Base-by-base conservation (phyloP, 805 yeast genomes). In the Alloascoidea hylecoeti region DNA sequence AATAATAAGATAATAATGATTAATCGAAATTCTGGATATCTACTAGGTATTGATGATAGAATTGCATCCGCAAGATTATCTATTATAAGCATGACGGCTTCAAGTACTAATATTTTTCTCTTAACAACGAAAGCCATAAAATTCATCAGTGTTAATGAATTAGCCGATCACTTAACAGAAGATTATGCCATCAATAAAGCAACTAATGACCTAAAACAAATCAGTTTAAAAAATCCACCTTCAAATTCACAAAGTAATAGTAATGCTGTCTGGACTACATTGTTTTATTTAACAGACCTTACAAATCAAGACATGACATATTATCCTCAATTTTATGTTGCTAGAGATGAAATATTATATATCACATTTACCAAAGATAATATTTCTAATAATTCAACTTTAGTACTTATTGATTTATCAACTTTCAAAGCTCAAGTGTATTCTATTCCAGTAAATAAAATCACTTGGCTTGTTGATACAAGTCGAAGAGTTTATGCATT, bases 41-140 rank as follows among this genome's bases (percentile, higher is more conserved):
- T 23, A 23, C 30, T 23, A 23, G 30, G 30, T 9, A n/a, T 23
- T 23, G 30, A 23, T n/a, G 30, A 23, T n/a, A 23, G 30, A 23
- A n/a, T 23, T n/a, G n/a, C 13, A 9, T 23, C 30, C n/a, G 30
- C 13, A n/a, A 23, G 9, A n/a, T 9, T 23, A n/a, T n/a, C 30
- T 9, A 23, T 23, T 9, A 23, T 23, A 9, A 23, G 30, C n/a
- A 23, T 23, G n/a, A 23, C 30, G n/a, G 30, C 30, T 23, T 23
- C 30, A 23, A n/a, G n/a, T 23, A 23, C 30, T 23, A 9, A n/a
- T 23, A 9, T 23, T 9, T 23, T 23, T n/a, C n/a, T 9, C 30
- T 23, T 23, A n/a, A 23, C 30, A 9, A 9, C 30, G n/a, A 23
- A 23, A n/a, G 30, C n/a, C 13, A n/a, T 23, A n/a, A 23, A 23